phyloP scores from a whole-genome alignment of 768 basidiomycete species.

The Trametes meyenii region DNA sequence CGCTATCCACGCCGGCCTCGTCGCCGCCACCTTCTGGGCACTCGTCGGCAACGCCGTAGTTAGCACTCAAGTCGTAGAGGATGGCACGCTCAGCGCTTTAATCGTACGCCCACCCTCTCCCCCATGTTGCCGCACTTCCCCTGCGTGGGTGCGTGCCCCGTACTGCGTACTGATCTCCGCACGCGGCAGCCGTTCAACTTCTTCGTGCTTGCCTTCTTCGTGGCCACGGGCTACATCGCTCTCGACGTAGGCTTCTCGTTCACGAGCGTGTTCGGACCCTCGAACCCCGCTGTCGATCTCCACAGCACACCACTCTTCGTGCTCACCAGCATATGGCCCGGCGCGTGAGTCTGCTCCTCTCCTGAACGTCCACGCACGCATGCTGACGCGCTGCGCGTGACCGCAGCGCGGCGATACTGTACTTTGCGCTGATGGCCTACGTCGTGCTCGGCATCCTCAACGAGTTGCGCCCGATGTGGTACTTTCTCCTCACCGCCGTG shows the following conservation, averaged over 20 bases:
- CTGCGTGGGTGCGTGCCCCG: neutral
- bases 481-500: conserved; percentile 71
- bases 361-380: neutral
- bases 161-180: neutral
- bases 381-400: conserved; percentile 4
- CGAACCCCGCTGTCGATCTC: conserved; percentile 57
- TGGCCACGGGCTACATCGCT: conserved; percentile 77
- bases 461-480: conserved; percentile 80
- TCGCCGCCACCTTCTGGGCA: conserved; percentile 80
- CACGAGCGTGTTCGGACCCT: conserved; percentile 61
- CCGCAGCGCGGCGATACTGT: conserved; percentile 63
- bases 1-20: conserved; percentile 78
- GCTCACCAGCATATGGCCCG: conserved; percentile 80
- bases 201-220: conserved; percentile 62
- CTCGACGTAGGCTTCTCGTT: conserved; percentile 79
- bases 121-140: neutral
- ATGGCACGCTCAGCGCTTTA: conserved; percentile 67
- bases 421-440: conserved; percentile 76
- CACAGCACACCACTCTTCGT: conserved; percentile 79
- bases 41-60: conserved; percentile 77
- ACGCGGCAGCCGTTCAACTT: conserved; percentile 60
- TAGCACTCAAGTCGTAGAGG: conserved; percentile 91
- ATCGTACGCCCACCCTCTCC: conserved; percentile 3
- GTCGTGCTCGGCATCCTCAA: conserved; percentile 76
- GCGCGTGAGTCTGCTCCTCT: conserved; percentile 50